A percentile compares a stretch with the other conserved stretches of the same genome.
Evolutionary conservation across 768 basidiomycete species (phyloP).

Genomic region (Boletus pseudo-olivaceus): DNA sequence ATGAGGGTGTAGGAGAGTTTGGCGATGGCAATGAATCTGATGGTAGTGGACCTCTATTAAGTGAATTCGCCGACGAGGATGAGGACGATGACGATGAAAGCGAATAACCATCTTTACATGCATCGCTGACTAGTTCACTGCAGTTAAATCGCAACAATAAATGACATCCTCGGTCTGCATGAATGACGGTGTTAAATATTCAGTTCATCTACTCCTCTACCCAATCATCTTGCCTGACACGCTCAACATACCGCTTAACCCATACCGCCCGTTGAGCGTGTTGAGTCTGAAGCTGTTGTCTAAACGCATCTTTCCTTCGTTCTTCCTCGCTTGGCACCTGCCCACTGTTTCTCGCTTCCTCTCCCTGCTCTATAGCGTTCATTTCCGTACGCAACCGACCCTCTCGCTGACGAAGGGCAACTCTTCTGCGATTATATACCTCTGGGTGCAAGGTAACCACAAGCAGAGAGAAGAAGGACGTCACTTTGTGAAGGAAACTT

Average conservation of each 20-base stretch:
- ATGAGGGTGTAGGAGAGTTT: conserved; percentile 40
- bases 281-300: conserved; percentile 45
- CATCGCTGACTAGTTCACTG: neutral
- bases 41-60: conserved; percentile 37
- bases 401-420: conserved; percentile 57
- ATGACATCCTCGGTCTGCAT: neutral
- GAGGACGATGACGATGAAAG: conserved; percentile 53
- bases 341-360: conserved; percentile 28
- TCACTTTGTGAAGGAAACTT: conserved; percentile 44
- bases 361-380: conserved; percentile 33
- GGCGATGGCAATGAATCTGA: conserved; percentile 41
- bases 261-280: conserved; percentile 54
- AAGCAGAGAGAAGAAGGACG: conserved; percentile 54
- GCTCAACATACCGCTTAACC: conserved; percentile 61
- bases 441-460: conserved; percentile 67
- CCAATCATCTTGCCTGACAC: conserved; percentile 66
- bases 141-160: neutral
- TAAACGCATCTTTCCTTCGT: conserved; percentile 23
- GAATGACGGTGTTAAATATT: conserved; percentile 1
- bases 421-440: conserved; percentile 66
- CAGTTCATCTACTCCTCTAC: conserved; percentile 49
- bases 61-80: conserved; percentile 61
- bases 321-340: conserved; percentile 33
- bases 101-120: conserved; percentile 29
- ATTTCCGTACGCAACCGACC: conserved; percentile 66